These are phyloP conservation scores for Phytophthora citrophthora DNA, from an alignment of 352 stramenopile species.

Conservation along the genomic window DNA sequence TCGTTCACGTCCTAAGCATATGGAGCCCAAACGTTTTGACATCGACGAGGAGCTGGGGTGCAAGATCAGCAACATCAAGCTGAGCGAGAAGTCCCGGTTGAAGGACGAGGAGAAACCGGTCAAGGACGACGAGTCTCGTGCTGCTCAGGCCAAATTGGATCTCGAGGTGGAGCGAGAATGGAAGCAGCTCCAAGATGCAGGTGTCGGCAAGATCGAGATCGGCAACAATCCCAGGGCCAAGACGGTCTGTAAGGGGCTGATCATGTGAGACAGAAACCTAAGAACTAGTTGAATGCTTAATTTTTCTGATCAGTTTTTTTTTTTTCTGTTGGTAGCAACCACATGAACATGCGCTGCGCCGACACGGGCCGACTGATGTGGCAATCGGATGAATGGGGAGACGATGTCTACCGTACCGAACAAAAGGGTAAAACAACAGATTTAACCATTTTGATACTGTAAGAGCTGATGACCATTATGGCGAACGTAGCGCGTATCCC, in stretches of 20 bases:
- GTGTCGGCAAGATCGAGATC: constrained; percentile 69
- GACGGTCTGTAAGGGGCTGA: constrained; percentile 75
- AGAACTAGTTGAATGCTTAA: not conserved
- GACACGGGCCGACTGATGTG: constrained; percentile 84
- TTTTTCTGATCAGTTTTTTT: constrained; percentile 1
- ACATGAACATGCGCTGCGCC: constrained; percentile 90
- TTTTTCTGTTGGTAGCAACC: constrained; percentile 54
- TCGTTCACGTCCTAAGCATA: constrained; percentile 22
- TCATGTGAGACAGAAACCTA: constrained; percentile 54
- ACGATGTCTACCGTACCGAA: constrained; percentile 72
- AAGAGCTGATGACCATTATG: not conserved
- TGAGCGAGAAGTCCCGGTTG: constrained; percentile 56
- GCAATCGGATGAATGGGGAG: constrained; percentile 83
- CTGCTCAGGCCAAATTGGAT: constrained; percentile 78
- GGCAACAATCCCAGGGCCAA: constrained; percentile 68
- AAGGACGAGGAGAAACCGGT: constrained; percentile 57
- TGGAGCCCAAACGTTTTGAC: constrained; percentile 72
- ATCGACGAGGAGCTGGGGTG: constrained; percentile 64
- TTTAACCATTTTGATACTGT: too few species aligned
- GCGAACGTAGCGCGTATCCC: constrained; percentile 61
- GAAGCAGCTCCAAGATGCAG: constrained; percentile 73
- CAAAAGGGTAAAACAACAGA: constrained; percentile 60
- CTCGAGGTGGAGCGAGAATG: constrained; percentile 85
- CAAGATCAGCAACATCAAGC: constrained; percentile 76
- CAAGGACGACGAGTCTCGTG: constrained; percentile 57